Conservation (phyloP, 345 rosid species). For the Aurinia saxatilis region DNA sequence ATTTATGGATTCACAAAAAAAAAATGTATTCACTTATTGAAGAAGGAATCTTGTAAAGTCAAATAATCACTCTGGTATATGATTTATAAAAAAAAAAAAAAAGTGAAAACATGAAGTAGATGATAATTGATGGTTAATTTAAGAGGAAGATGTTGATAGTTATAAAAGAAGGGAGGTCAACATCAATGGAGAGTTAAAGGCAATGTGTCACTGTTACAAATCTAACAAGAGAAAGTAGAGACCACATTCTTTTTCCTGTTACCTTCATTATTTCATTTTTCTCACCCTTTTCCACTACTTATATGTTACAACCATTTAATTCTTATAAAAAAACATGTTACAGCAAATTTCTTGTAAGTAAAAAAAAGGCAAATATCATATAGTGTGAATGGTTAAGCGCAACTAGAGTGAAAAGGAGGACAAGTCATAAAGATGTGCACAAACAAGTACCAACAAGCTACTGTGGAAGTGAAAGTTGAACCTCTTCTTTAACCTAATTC, state of each 20-base stretch:
- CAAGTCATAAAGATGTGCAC: constrained; percentile 23
- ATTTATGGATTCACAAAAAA: too few species aligned
- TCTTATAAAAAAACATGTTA: neutral
- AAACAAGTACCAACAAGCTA: constrained; percentile 28
- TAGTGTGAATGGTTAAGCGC: neutral
- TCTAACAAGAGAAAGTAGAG: constrained; percentile 26
- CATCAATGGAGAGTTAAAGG: constrained; percentile 11
- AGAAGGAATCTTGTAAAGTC: too few species aligned
- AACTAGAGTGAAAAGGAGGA: constrained; percentile 3
- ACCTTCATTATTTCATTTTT: constrained; percentile 20
- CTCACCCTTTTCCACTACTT: constrained; percentile 3
- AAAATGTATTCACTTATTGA: too few species aligned
- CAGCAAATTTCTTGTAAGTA: neutral
- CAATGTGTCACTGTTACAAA: constrained; percentile 5
- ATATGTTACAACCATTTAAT: neutral
- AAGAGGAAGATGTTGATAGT: constrained; percentile 25
- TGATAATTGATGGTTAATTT: neutral
- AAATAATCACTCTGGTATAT: too few species aligned
- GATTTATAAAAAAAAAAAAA: too few species aligned
- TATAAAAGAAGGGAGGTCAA: neutral
- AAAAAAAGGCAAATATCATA: neutral
- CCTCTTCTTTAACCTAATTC: constrained; percentile 26
- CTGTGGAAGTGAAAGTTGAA: constrained; percentile 18
- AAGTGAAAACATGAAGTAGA: too few species aligned
- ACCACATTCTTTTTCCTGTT: constrained; percentile 23